Evolutionary conservation across 2,329 filamentous ascomycete genomes (phyloP).

Genomic region (Aspergillus nomiae): DNA sequence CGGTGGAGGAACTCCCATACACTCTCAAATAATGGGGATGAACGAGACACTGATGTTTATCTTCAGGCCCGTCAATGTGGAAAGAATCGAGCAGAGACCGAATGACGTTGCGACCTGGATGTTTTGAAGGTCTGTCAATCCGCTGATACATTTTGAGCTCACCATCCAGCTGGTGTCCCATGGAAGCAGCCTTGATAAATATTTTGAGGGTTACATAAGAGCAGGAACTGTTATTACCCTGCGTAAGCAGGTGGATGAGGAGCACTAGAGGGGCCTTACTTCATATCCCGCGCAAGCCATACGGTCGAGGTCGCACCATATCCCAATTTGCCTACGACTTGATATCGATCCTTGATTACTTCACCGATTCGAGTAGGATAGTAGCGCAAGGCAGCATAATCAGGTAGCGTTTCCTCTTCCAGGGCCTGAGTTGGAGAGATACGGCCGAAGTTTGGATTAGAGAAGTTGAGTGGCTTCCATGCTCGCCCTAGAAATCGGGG

Average conservation of each 20-base stretch:
- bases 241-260: background rate
- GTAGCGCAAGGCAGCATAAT: constrained; percentile 26
- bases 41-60: constrained; percentile 39
- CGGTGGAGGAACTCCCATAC: constrained; percentile 41
- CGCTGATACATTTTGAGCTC: constrained; percentile 49
- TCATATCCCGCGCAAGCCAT: constrained; percentile 41
- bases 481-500: constrained; percentile 21
- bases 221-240: constrained; percentile 19
- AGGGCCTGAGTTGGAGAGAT: constrained; percentile 27
- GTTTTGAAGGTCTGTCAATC: constrained; percentile 31
- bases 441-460: constrained; percentile 29
- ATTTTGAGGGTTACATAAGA: constrained; percentile 36
- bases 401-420: constrained; percentile 36
- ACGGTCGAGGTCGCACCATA: constrained; percentile 36
- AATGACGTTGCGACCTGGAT: constrained; percentile 34
- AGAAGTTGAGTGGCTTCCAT: constrained; percentile 36
- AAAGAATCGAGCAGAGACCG: constrained; percentile 38
- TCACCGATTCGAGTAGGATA: constrained; percentile 36
- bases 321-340: constrained; percentile 37
- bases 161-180: constrained; percentile 33
- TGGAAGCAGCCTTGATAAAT: constrained; percentile 28
- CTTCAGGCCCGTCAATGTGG: constrained; percentile 30
- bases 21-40: constrained; percentile 50
- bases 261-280: constrained; percentile 12
- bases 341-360: constrained; percentile 31